Percentiles rank a stretch among this genome's conserved stretches.
These are phyloP conservation scores for Penicillium atrosanguineum DNA, from an alignment of 495 filamentous ascomycete species.

Conservation along the genomic window DNA sequence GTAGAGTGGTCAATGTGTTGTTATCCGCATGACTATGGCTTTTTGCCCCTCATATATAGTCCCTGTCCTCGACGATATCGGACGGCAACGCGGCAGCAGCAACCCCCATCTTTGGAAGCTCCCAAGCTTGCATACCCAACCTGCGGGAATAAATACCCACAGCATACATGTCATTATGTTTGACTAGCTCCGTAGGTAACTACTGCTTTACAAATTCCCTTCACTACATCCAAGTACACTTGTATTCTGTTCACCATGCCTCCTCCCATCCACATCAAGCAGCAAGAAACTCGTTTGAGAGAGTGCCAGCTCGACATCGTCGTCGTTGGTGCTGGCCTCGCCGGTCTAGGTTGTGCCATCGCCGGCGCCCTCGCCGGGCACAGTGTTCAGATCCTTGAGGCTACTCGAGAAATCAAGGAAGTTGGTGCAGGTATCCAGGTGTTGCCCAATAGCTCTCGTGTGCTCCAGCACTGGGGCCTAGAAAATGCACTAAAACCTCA, in stretches of 20 bases:
- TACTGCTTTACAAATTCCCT: too few relatives aligned
- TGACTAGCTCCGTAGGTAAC: too few relatives aligned
- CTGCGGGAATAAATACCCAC: slow-evolving; percentile 14
- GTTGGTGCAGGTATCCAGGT: slow-evolving; percentile 53
- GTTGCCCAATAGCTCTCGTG: slow-evolving; percentile 53
- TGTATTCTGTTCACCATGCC: slow-evolving; percentile 21
- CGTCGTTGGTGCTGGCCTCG: slow-evolving; percentile 64
- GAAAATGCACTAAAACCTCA: slow-evolving; percentile 44
- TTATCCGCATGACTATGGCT: not conserved
- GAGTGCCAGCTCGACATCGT: slow-evolving; percentile 31
- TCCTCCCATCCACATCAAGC: slow-evolving; percentile 18
- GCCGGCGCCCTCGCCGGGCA: slow-evolving; percentile 59
- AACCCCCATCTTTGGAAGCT: slow-evolving; percentile 21
- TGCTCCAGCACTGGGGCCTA: slow-evolving; percentile 55
- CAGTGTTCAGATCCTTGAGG: slow-evolving; percentile 58
- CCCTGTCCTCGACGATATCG: slow-evolving; percentile 4
- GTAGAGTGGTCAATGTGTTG: not conserved
- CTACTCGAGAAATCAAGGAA: slow-evolving; percentile 55
- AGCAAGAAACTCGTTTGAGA: slow-evolving; percentile 12
- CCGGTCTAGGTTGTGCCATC: slow-evolving; percentile 62
- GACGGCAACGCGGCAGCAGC: slow-evolving; percentile 1
- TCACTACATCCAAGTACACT: too few relatives aligned
- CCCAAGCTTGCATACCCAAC: not conserved
- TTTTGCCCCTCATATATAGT: slow-evolving; percentile 5
- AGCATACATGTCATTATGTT: not conserved